Conservation (phyloP, 2,329 filamentous ascomycete species). For the Pseudonectria buxi region DNA sequence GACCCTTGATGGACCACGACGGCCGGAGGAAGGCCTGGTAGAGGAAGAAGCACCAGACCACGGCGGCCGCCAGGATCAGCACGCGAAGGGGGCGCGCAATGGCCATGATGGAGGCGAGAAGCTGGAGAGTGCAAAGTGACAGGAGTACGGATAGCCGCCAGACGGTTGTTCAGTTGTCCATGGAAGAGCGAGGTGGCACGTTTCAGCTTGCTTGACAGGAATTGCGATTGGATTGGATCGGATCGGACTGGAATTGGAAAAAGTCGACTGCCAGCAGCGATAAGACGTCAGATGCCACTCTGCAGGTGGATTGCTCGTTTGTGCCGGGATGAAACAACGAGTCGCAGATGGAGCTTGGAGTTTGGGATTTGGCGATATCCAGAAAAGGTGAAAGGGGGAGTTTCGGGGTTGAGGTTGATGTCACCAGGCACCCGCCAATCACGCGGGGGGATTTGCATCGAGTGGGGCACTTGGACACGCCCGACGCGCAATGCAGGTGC, state of each 20-base stretch:
- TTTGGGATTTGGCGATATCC: background rate
- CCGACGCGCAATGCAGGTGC: slow-evolving; percentile 13
- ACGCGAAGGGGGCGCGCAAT: slow-evolving; percentile 79
- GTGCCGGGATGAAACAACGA: too few species aligned
- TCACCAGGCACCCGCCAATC: slow-evolving; percentile 15
- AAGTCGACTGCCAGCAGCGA: too few species aligned
- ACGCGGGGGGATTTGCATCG: background rate
- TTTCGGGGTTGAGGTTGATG: slow-evolving; percentile 16
- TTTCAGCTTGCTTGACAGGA: too few species aligned
- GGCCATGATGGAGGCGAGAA: slow-evolving; percentile 60
- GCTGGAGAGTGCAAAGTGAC: too few species aligned
- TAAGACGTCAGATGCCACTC: too few species aligned
- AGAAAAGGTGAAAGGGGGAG: slow-evolving; percentile 14
- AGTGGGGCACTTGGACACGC: slow-evolving; percentile 12
- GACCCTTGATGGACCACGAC: slow-evolving; percentile 37
- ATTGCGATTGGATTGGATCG: too few species aligned
- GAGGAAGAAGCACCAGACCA: slow-evolving; percentile 72
- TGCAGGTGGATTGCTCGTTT: too few species aligned
- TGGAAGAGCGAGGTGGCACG: too few species aligned
- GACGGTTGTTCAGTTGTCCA: too few species aligned
- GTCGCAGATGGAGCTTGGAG: too few species aligned
- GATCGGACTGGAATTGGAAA: too few species aligned
- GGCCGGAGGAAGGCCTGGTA: slow-evolving; percentile 66
- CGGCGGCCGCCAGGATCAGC: slow-evolving; percentile 62
- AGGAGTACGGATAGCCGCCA: too few species aligned